Evolutionary conservation across 352 stramenopile genomes (phyloP), one percentile per base, ranked within the genome.

Genomic region (Phytopythium aichiense): DNA sequence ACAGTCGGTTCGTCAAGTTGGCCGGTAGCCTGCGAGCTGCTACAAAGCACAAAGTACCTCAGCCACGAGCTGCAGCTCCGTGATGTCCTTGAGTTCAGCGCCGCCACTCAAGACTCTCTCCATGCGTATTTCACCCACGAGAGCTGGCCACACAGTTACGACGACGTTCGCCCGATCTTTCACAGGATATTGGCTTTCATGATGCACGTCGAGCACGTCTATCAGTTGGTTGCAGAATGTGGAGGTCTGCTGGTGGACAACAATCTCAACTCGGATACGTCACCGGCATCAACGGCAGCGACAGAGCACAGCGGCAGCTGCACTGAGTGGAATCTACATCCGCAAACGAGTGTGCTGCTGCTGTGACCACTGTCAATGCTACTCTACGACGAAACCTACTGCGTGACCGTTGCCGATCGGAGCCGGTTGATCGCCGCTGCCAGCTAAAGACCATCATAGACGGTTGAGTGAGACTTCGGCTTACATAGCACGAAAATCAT

Each of bases 381-480:
- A 18, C 13, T 28, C 12, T 9, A 4, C 13, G 28, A 18, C 33
- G 5, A 28, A 43, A 16, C 65, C 59, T 89, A 87, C 71, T 92
- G 79, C 9, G 64, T 89, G 53, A 92, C 78, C 25, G 71, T 86
- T 35, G 82, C 84, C 54, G 69, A 84, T 53, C 89, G 77, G n/a
- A 97, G 65, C 35, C 88, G 83, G 55, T 96, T 96, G 55, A 97
- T 83, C 40, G 88, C 88, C 12, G 88, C 88, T n/a, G 88, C 88
- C 59, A 97, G 54, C 84, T 97, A 58, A 13, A 66, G 2, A 64
- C 6, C 61, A 23, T 46, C 42, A 22, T 52, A 30, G 56, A 51
- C 20, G 31, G 42, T 54, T 58, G 13, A 61, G 16, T 37, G 38
- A 28, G 46, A 0, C 2, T 40, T 11, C 58, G 3, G 7, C 13